These are phyloP conservation scores for Neurospora sp. DNA, from an alignment of 495 filamentous ascomycete genomes.

Conservation along the genomic window DNA sequence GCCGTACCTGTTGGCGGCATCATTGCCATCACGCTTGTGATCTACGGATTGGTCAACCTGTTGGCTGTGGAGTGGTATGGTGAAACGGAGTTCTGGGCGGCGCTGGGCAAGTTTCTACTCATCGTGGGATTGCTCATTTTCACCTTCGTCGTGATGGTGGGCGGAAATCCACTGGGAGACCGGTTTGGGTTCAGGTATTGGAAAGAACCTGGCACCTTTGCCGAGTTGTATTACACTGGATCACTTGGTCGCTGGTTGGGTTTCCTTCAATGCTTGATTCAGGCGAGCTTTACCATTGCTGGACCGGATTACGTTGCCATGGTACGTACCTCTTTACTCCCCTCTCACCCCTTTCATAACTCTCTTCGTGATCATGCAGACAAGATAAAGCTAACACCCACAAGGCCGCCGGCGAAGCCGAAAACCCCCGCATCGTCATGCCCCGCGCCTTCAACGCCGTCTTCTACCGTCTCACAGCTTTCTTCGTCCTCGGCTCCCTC, in stretches of 20 bases:
- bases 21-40: constrained; percentile 47
- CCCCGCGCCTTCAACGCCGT: constrained; percentile 67
- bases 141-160: constrained; percentile 66
- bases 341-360: too few relatives aligned
- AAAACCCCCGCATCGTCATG: constrained; percentile 55
- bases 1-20: constrained; percentile 53
- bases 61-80: constrained; percentile 55
- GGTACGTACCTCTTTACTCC: constrained; percentile 19
- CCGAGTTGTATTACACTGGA: constrained; percentile 47
- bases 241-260: constrained; percentile 58
- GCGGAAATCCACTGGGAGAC: constrained; percentile 58
- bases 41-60: constrained; percentile 53
- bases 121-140: constrained; percentile 58
- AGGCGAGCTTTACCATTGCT: constrained; percentile 73
- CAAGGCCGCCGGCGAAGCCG: constrained; percentile 54
- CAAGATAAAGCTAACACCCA: too few relatives aligned
- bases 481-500: constrained; percentile 65
- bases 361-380: too few relatives aligned
- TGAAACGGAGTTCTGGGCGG: constrained; percentile 49
- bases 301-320: constrained; percentile 74
- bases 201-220: constrained; percentile 62
- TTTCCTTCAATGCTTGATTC: constrained; percentile 59
- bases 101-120: constrained; percentile 56
- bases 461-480: constrained; percentile 62
- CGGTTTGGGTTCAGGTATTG: constrained; percentile 69